Evolutionary conservation across 352 stramenopile species (phyloP).

Genomic region (Phytopythium ostracodes): DNA sequence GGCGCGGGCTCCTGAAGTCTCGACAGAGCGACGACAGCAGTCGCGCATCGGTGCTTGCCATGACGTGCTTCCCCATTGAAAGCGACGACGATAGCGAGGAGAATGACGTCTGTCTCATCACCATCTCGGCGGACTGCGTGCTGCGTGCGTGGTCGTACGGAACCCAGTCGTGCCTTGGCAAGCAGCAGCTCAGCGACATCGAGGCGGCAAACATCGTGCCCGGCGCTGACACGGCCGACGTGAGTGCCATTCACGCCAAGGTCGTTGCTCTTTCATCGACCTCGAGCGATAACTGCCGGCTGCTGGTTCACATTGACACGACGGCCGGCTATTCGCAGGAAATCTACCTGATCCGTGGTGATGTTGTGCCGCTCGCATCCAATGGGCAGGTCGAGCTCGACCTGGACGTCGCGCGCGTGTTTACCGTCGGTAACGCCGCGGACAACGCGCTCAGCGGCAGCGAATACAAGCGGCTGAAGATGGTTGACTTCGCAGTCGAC

Average conservation of each 20-base stretch:
- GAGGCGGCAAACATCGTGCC: constrained; percentile 1
- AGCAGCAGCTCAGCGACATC: constrained; percentile 41
- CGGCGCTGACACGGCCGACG: constrained; percentile 9
- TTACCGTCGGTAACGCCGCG: constrained; percentile 25
- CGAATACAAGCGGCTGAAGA: constrained; percentile 40
- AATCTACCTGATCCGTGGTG: constrained; percentile 58
- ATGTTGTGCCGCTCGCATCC: constrained; percentile 29
- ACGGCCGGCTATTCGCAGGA: constrained; percentile 46
- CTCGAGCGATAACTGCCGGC: constrained; percentile 50
- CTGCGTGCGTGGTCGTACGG: constrained; percentile 66
- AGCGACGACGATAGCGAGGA: constrained; percentile 31
- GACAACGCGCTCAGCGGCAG: constrained; percentile 1
- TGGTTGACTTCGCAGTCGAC: constrained; percentile 72
- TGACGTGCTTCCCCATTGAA: constrained; percentile 62
- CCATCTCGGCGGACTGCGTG: constrained; percentile 63
- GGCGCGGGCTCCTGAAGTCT: constrained; percentile 59
- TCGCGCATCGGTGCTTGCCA: constrained; percentile 36
- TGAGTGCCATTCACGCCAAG: constrained; percentile 52
- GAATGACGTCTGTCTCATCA: constrained; percentile 60
- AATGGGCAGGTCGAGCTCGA: constrained; percentile 31
- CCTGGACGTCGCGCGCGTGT: constrained; percentile 49
- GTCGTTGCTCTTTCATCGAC: constrained; percentile 50
- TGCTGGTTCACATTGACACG: constrained; percentile 67
- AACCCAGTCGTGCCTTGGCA: constrained; percentile 57
- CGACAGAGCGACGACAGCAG: constrained; percentile 21